Conservation (phyloP, 2,329 filamentous ascomycete species). For the Nothomitra cinnamomea region DNA sequence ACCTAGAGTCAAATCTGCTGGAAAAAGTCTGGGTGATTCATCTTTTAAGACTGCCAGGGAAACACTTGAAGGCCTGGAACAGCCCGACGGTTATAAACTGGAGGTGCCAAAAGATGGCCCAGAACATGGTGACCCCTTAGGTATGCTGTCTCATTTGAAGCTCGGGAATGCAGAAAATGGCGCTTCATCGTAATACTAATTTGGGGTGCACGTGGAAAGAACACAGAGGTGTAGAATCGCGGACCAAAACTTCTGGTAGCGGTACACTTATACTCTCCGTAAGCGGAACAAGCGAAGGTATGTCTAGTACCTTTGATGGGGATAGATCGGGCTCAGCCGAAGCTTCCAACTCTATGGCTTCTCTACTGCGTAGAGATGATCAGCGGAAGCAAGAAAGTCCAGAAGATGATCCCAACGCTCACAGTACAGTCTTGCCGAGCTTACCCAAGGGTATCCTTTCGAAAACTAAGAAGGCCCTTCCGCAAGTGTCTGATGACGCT, state of each 20-base stretch:
- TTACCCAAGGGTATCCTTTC: neutral
- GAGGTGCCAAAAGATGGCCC: too few relatives aligned
- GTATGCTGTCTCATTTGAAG: neutral
- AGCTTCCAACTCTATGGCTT: neutral
- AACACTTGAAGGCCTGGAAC: slow-evolving; percentile 2
- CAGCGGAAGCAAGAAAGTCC: neutral
- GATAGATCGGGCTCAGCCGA: neutral
- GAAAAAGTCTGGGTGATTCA: neutral
- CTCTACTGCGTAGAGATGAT: neutral
- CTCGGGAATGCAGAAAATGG: neutral
- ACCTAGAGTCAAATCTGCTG: neutral
- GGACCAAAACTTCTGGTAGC: neutral
- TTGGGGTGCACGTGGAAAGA: neutral
- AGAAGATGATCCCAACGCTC: neutral
- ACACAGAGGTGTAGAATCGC: neutral
- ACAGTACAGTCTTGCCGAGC: neutral
- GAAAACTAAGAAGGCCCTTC: neutral
- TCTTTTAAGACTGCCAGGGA: slow-evolving; percentile 5
- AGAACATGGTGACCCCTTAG: neutral
- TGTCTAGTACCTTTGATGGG: neutral
- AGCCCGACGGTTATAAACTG: neutral
- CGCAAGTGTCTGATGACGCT: neutral
- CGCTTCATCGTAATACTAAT: neutral
- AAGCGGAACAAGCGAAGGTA: neutral
- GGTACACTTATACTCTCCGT: neutral